Percentiles rank a stretch among this genome's conserved stretches.
These are phyloP conservation scores for Gynostemma pentaphyllum DNA, from an alignment of 306 rosid genomes.

Conservation along the genomic window DNA sequence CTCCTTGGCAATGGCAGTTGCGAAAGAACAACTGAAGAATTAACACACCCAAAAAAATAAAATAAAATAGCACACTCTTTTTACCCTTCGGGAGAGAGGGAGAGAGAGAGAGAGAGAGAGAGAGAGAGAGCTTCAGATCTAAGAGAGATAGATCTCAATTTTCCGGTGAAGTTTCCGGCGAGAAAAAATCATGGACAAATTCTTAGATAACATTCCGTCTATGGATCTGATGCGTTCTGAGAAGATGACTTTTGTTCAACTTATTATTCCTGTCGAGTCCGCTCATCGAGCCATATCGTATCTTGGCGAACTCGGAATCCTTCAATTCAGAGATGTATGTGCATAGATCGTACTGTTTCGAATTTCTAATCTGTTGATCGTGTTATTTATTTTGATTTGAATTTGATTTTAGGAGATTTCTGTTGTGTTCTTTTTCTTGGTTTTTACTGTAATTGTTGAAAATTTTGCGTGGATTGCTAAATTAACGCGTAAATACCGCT, in stretches of 20 bases:
- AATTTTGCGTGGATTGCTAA: neutral
- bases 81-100: conserved; percentile 2
- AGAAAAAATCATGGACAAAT: conserved; percentile 51
- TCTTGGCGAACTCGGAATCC: conserved; percentile 90
- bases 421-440: neutral
- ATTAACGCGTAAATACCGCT: neutral
- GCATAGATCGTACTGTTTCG: conserved; percentile 25
- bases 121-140: conserved; percentile 38
- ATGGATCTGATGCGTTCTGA: conserved; percentile 99
- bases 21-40: conserved; percentile 24
- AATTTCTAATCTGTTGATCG: neutral
- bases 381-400: neutral
- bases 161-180: conserved; percentile 17
- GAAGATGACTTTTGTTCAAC: conserved; percentile 94
- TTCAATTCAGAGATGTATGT: conserved; percentile 89
- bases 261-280: conserved; percentile 89
- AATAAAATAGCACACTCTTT: conserved; percentile 15
- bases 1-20: conserved; percentile 25
- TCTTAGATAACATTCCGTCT: conserved; percentile 58
- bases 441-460: neutral
- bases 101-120: neutral
- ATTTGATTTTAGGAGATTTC: neutral
- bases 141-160: conserved; percentile 10
- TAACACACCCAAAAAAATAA: too few relatives aligned
- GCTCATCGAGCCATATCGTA: conserved; percentile 88